Base-by-base conservation (phyloP, 768 basidiomycete genomes). In the Flagelloscypha sp. region DNA sequence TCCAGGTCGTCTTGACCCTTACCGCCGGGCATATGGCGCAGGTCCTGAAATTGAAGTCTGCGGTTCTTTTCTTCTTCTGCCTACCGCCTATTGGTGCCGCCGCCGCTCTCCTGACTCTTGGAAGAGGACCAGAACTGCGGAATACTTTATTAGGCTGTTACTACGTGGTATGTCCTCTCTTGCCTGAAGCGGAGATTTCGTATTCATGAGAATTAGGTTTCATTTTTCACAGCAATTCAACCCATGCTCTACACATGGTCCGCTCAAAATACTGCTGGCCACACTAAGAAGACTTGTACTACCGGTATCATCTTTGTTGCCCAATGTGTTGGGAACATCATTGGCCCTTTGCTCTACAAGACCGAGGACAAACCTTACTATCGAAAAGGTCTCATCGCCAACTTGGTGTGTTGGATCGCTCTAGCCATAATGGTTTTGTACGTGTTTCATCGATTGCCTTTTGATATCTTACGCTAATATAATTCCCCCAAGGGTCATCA, bases 231-330 rank as follows among this genome's bases (percentile, higher is more conserved):
- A 4, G 59, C 47, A 3, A 20, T 63, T 16, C 62, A 65, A 36
- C 62, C 63, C 8, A 61, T 65, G 58, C 48, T 63, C 2, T 63
- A 63, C 36, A 56, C 59, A 0, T 66, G 65, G 63, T 55, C 55
- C 20, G 48, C 62, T 1, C 62, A 62, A 40, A 65, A 64, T 36
- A 61, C 62, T 12, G 59, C 59, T 17, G 65, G 65, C 1, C 62
- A 66, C 36, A 65, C 65, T 2, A 66, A 64, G 50, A 65, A 63
- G 41, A 45, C 54, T 1, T 54, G 59, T 33, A 63, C 61, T 5
- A 68, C 67, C 17, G 65, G 64, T 2, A 41, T 66, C 6, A 55
- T 64, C 38, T 69, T 69, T 40, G 56, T 63, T n/a, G 68, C 62
- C 2, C 62, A 65, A 37, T 68, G 66, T 30, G 63, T 57, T 9